Percentiles rank a stretch among this genome's conserved stretches.
These are phyloP conservation scores for Cyclocybe aegerita DNA, from an alignment of 768 basidiomycete genomes.

Conservation along the genomic window DNA sequence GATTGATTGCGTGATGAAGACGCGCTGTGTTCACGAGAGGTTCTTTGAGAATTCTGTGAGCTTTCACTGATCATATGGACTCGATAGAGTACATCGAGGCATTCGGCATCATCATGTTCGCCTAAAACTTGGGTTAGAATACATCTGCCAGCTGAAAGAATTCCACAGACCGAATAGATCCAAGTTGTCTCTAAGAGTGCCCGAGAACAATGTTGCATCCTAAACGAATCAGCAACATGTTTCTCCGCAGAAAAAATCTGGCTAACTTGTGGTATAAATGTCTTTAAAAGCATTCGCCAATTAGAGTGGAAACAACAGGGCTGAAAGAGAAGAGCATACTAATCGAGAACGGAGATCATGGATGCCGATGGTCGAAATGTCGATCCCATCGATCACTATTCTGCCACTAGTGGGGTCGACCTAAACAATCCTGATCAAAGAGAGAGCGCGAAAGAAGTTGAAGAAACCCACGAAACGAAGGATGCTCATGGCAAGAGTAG, in stretches of 20 bases:
- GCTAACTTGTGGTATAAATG: constrained; percentile 69
- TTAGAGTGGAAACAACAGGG: constrained; percentile 1
- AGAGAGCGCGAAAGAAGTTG: constrained; percentile 64
- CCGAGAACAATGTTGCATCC: constrained; percentile 79
- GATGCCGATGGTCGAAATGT: constrained; percentile 82
- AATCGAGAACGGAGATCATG: constrained; percentile 79
- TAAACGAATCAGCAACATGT: constrained; percentile 12
- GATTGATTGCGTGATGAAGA: constrained; percentile 46
- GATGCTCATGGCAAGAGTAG: constrained; percentile 77
- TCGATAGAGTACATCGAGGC: constrained; percentile 75
- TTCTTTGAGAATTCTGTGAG: constrained; percentile 44
- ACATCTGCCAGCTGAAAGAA: background rate
- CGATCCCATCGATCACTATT: constrained; percentile 85
- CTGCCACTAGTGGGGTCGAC: constrained; percentile 74
- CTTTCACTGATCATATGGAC: constrained; percentile 72
- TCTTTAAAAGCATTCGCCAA: constrained; percentile 37
- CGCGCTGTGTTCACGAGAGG: constrained; percentile 48
- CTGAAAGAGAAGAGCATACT: constrained; percentile 36
- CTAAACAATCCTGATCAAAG: constrained; percentile 74
- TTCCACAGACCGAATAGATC: constrained; percentile 53
- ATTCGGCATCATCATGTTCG: constrained; percentile 79
- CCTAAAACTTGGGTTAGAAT: constrained; percentile 30
- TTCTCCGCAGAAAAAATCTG: background rate
- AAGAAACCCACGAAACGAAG: constrained; percentile 61
- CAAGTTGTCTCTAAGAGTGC: constrained; percentile 71